These are phyloP conservation scores for Haplosporangium gracile DNA, from an alignment of 192 early-diverging fungal genomes.

Conservation along the genomic window DNA sequence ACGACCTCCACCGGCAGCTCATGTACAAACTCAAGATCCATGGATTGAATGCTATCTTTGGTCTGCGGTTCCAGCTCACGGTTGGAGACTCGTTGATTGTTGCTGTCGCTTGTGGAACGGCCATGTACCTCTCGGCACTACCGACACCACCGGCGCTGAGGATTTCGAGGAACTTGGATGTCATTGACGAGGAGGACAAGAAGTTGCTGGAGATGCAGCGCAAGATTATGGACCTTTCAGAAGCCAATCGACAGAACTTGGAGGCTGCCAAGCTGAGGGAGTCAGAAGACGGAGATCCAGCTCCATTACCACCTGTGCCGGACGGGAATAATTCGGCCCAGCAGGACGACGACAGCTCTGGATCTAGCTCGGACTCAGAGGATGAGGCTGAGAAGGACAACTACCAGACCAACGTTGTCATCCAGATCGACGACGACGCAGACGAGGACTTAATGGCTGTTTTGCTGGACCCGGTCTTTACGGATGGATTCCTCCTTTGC, in stretches of 20 bases:
- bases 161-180: conserved; percentile 79
- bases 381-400: conserved; percentile 49
- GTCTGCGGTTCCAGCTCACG: conserved; percentile 65
- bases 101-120: conserved; percentile 81
- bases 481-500: conserved; percentile 73
- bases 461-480: conserved; percentile 66
- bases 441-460: conserved; percentile 81
- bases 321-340: conserved; percentile 25
- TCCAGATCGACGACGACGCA: conserved; percentile 86
- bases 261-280: conserved; percentile 64
- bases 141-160: conserved; percentile 78
- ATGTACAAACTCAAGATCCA: conserved; percentile 84
- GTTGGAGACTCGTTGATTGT: conserved; percentile 69
- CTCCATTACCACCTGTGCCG: conserved; percentile 18
- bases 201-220: conserved; percentile 77
- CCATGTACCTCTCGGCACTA: conserved; percentile 75
- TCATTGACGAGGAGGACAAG: conserved; percentile 80
- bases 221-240: conserved; percentile 74
- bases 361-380: conserved; percentile 38
- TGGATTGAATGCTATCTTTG: conserved; percentile 85
- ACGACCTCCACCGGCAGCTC: conserved; percentile 86
- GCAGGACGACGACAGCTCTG: conserved; percentile 49
- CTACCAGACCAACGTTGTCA: conserved; percentile 65
- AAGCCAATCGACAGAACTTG: conserved; percentile 73
- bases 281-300: conserved; percentile 29